A percentile compares a stretch with the other conserved stretches of the same genome.
Evolutionary conservation across 2,329 filamentous ascomycete species (phyloP).

Genomic region (Aureobasidium sp.): DNA sequence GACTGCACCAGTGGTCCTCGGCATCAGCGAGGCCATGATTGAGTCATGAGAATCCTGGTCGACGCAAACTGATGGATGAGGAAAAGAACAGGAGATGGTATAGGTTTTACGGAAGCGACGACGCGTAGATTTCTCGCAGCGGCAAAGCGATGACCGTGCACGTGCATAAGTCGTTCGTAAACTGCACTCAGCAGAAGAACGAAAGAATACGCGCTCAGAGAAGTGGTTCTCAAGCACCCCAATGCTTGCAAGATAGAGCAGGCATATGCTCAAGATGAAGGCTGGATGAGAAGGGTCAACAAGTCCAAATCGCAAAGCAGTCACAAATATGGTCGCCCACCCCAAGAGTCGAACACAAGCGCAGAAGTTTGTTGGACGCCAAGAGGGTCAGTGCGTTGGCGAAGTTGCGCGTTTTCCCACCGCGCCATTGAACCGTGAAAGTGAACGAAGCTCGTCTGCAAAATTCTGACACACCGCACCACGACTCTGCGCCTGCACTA

Average conservation of each 20-base stretch:
- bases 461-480: slow-evolving; percentile 11
- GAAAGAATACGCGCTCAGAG: neutral
- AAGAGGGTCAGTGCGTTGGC: neutral
- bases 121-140: neutral
- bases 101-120: neutral
- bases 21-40: no score
- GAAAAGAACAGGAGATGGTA: neutral
- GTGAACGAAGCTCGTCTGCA: neutral
- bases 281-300: neutral
- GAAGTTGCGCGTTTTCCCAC: slow-evolving; percentile 2
- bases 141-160: neutral
- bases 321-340: slow-evolving; percentile 9
- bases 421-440: slow-evolving; percentile 10
- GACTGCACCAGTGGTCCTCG: no score
- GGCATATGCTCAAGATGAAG: neutral
- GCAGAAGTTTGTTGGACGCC: neutral
- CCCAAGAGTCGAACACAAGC: slow-evolving; percentile 12
- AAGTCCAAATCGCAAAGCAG: neutral
- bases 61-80: neutral
- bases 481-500: neutral
- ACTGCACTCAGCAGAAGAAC: neutral
- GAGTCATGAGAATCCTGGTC: no score
- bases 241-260: neutral
- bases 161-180: neutral
- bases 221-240: neutral